Evolutionary conservation across 352 stramenopile genomes (phyloP).

Genomic region (Phytophthora podocarpi): DNA sequence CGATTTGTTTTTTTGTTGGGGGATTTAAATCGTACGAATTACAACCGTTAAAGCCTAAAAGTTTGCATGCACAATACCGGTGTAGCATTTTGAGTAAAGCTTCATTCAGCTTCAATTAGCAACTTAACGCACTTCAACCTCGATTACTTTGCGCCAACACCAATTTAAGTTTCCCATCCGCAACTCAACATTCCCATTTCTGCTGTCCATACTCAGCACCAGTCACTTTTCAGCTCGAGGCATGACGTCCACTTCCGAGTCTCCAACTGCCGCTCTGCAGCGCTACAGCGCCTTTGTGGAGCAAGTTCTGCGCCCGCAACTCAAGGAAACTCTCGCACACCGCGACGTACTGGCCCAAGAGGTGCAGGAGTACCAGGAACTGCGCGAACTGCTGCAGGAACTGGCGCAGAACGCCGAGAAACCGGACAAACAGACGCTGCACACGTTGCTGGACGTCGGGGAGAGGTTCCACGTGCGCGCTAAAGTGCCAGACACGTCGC

Average conservation of each 20-base stretch:
- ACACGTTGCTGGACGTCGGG: conserved; percentile 72
- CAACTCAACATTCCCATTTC: too few species aligned
- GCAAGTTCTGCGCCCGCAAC: conserved; percentile 70
- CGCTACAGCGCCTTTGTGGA: conserved; percentile 74
- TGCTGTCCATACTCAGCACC: conserved; percentile 20
- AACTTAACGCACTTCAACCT: too few species aligned
- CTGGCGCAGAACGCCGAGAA: conserved; percentile 8
- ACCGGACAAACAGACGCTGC: conserved; percentile 22
- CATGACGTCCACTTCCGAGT: conserved; percentile 18
- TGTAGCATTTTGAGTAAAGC: too few species aligned
- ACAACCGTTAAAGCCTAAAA: too few species aligned
- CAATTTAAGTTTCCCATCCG: too few species aligned
- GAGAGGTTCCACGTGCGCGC: conserved; percentile 76
- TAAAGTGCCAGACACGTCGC: conserved; percentile 61
- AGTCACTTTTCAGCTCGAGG: conserved; percentile 13
- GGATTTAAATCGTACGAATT: too few species aligned
- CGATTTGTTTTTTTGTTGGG: too few species aligned
- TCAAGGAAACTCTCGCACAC: conserved; percentile 58
- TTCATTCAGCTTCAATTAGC: too few species aligned
- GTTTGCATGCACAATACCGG: too few species aligned
- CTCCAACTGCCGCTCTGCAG: conserved; percentile 42
- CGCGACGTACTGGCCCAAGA: conserved; percentile 56
- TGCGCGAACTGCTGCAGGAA: conserved; percentile 53
- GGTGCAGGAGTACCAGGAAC: conserved; percentile 69
- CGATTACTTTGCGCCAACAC: too few species aligned